Evolutionary conservation across 2,329 filamentous ascomycete species (phyloP), one percentile per base, ranked within the genome.

Genomic region (Stemphylium lycopersici): DNA sequence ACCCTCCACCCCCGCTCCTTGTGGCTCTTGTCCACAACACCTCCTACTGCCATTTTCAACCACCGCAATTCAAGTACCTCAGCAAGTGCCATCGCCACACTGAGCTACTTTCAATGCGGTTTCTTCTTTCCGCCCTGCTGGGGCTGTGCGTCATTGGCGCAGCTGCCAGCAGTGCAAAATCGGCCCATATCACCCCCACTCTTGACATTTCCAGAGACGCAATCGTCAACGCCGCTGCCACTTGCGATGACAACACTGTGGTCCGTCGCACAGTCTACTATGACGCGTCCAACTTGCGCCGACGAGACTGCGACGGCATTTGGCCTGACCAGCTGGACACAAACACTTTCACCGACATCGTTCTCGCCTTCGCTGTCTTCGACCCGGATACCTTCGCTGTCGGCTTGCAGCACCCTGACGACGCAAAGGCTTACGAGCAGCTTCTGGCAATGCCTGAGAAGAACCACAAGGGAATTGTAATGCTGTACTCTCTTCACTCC

Each of bases 281-380:
- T 32, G 52, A 65, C 11, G 55, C 56, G 15, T 68, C 59, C 49
- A 69, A 70, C 24, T 48, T 57, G 7, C 64, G 62, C 7, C 56
- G 48, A 1, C 56, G 57, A 11, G 42, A 49, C 4, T 72, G 69
- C 31, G 58, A 67, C 29, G 59, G 56, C 15, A 60, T 71, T 18
- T 46, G 39, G n/a, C 65, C 65, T 1, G 41, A 41, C 0, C 44
- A 67, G n/a, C 60, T 74, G 18, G 58, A 67, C 18, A 58, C 64
- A 1, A 51, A 55, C 10, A 61, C 52, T 13, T 45, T 70, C 7
- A 71, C 67, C 0, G 68, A 73, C 37, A 36, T 73, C 4, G 54
- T 66, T 24, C 62, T 71, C 32, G 76, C 79, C 0, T 81, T 81
- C 49, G 76, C 72, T 1, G 73, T 71, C 20, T 74, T 81, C 44